phyloP scores from a whole-genome alignment of 1,284 basidiomycete genomes.

The Ganoderma sinense region DNA sequence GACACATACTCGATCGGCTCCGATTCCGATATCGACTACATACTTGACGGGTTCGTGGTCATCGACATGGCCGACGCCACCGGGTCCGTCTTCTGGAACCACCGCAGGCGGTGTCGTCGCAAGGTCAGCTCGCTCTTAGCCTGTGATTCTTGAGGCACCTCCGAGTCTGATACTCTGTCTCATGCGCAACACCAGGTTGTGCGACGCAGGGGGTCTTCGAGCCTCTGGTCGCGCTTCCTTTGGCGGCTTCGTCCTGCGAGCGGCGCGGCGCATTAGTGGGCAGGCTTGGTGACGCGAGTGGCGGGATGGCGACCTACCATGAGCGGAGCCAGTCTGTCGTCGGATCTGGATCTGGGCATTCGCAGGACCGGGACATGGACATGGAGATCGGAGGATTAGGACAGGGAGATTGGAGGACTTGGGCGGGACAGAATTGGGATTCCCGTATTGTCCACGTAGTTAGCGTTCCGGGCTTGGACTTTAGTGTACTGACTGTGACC shows the following conservation, averaged over 20 bases:
- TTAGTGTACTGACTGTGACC: background rate
- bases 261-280: too few relatives aligned
- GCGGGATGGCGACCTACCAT: slow-evolving; percentile 1
- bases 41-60: background rate
- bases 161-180: background rate
- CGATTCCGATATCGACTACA: too few relatives aligned
- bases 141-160: background rate
- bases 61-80: slow-evolving; percentile 1
- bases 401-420: background rate
- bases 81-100: background rate
- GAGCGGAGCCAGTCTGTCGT: too few relatives aligned
- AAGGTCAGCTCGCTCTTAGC: background rate
- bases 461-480: background rate
- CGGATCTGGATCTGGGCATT: too few relatives aligned
- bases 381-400: background rate
- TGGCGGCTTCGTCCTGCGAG: background rate
- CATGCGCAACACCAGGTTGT: background rate
- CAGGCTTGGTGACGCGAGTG: background rate
- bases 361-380: background rate
- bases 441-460: background rate
- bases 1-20: background rate
- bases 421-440: too few relatives aligned
- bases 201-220: background rate
- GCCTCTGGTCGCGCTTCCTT: background rate
- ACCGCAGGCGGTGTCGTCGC: background rate